These are phyloP conservation scores for Penicillium paradoxum DNA, from an alignment of 495 filamentous ascomycete species.

Conservation along the genomic window DNA sequence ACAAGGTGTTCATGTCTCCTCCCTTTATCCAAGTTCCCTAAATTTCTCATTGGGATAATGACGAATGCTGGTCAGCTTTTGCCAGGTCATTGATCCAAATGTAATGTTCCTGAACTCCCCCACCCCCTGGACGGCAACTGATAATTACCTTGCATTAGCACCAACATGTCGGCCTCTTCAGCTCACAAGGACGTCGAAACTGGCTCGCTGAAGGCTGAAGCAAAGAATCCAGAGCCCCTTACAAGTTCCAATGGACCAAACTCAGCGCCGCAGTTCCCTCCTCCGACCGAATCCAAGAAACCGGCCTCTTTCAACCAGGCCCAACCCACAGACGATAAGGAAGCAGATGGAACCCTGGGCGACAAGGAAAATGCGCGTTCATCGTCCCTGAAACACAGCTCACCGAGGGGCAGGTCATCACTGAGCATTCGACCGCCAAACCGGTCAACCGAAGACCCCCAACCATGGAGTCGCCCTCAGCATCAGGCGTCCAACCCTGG, in stretches of 20 bases:
- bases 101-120: conserved; percentile 3
- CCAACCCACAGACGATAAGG: conserved; percentile 9
- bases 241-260: conserved; percentile 21
- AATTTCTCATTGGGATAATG: conserved; percentile 10
- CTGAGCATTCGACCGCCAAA: conserved; percentile 27
- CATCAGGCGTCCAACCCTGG: conserved; percentile 29
- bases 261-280: conserved; percentile 32
- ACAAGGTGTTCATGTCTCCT: conserved; percentile 9
- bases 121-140: conserved; percentile 16
- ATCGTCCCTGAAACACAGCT: conserved; percentile 21
- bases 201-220: conserved; percentile 14
- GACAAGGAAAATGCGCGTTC: conserved; percentile 22
- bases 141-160: conserved; percentile 15
- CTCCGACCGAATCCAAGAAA: conserved; percentile 28
- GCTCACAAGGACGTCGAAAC: conserved; percentile 21
- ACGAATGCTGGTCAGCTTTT: neutral
- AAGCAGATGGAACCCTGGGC: neutral
- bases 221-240: conserved; percentile 22
- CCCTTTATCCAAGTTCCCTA: neutral
- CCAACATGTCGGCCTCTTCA: conserved; percentile 14
- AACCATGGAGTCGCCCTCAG: conserved; percentile 18
- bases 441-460: conserved; percentile 21
- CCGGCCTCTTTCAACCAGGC: conserved; percentile 16
- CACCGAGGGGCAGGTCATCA: conserved; percentile 20
- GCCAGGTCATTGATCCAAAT: conserved; percentile 18